Base-by-base conservation (phyloP, 2,329 filamentous ascomycete species). In the Arthrobotrys musiformis region DNA sequence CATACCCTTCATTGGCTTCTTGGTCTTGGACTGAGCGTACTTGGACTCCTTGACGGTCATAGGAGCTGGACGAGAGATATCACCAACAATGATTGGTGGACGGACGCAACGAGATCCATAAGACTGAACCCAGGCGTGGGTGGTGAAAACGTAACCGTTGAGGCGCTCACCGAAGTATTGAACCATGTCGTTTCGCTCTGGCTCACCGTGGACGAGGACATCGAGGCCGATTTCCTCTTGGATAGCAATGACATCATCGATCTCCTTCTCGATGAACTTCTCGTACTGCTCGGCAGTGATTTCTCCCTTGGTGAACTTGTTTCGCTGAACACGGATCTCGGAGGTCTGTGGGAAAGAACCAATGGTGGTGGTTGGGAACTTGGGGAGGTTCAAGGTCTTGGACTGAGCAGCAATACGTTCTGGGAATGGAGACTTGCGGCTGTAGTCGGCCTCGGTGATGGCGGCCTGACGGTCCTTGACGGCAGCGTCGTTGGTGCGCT, bases 1-100 rank as follows among this genome's bases (percentile, higher is more conserved):
- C 95, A 99, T 99, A 85, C 95, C 95, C 93, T 99, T 99, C 95
- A 99, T 98, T 86, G 95, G 94, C 90, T 97, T 98, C 88, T 92
- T 94, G 85, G 94, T 94, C 85, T 97, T 90, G 70, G 92, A 94
- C 79, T 93, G 94, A 81, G 95, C 95, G 87, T 97, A 99, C 89
- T 98, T 97, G 86, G 93, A 97, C 90, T 99, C 95, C 92, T 99
- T 99, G 86, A 99, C 95, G 78, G 95, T 97, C 95, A 99, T 99
- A 81, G 95, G 92, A 81, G 90, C 91, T 80, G 95, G 95, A 82
- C 95, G 94, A 79, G 94, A 98, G 86, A 99, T 94, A 85, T 99
- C 95, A 86, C 95, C 95, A 82, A 98, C 95, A 83, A 99, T 93
- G 86, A 99, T 99, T 79, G 95, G 95, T 82, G 95, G 95, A 84